Evolutionary conservation across 2,329 filamentous ascomycete genomes (phyloP), one percentile per base, ranked within the genome.

Genomic region (Alternaria atra): DNA sequence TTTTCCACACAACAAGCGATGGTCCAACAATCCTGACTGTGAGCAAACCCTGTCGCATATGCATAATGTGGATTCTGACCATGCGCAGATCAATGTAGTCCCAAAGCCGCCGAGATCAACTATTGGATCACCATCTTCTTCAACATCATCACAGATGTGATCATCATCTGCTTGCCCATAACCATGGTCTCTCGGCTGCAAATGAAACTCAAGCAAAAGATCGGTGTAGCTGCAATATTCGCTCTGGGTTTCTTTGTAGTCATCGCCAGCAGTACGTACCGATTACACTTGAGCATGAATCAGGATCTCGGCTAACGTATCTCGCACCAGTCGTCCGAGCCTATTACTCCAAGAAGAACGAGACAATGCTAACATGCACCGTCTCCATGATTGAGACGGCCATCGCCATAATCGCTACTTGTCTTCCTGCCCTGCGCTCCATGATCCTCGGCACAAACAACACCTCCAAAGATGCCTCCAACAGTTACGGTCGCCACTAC

Each of bases 361-460:
- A 71, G 35, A 70, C 66, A 2, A 70, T 71, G 68, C 48, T 71
- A 29, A 71, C 69, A 0, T 69, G 64, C 37, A 70, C 67, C 29
- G 69, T 69, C n/a, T 71, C 69, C 15, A 69, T 68, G 66, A 61
- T 70, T 13, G 69, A 71, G 48, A 66, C 61, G 5, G 67, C 78
- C 4, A 75, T 81, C 7, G 77, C 80, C 1, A 80, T 81, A 34
- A 80, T 81, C 9, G 77, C 78, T 1, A 73, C 76, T 2, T 80
- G 77, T n/a, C 75, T 80, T 1, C 79, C 79, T 10, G 69, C 69
- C 9, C 51, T 71, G 9, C 69, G 66, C 46, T 66, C 69, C 27
- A 64, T 68, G 59, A 44, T 70, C 13, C 56, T 71, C 13, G 69
- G 68, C 23, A 60, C 58, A 40, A 62, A 64, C 42, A 62, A 64